These are phyloP conservation scores for Sherardia arvensis DNA, from an alignment of 257 asterid genomes.

Conservation along the genomic window DNA sequence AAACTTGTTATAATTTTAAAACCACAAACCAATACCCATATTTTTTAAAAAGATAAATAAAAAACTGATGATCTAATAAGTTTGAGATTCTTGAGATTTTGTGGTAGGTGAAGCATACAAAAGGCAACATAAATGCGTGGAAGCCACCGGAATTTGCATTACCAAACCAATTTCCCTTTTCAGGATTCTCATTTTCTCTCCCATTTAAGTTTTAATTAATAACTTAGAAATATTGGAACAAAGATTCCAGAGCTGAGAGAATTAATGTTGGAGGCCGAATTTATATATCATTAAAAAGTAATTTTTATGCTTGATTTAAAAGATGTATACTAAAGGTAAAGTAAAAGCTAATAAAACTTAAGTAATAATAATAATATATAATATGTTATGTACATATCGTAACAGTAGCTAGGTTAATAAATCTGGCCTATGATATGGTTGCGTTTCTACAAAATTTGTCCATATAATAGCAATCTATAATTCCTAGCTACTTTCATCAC, in stretches of 20 bases:
- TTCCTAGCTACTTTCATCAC: neutral
- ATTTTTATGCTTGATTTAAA: too few species aligned
- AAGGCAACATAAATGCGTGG: neutral
- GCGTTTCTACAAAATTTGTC: slow-evolving; percentile 39
- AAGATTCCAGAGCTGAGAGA: too few species aligned
- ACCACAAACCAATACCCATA: neutral
- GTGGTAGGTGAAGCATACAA: neutral
- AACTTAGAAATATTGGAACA: neutral
- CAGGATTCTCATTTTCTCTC: too few species aligned
- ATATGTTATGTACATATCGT: slow-evolving; percentile 23
- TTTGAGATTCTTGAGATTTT: neutral
- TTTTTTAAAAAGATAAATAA: neutral
- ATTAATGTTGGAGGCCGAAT: too few species aligned
- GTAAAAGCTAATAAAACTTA: too few species aligned
- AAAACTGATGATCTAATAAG: neutral
- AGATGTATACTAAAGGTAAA: too few species aligned
- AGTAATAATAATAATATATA: too few species aligned
- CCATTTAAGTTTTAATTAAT: too few species aligned
- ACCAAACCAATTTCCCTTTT: neutral
- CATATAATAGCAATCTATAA: slow-evolving; percentile 2
- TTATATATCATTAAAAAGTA: too few species aligned
- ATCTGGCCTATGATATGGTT: slow-evolving; percentile 23
- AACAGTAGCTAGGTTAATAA: neutral
- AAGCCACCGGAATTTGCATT: neutral
- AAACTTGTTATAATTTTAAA: neutral